Conservation (phyloP, 1,284 basidiomycete genomes). For the Rhodotorula sp. region DNA sequence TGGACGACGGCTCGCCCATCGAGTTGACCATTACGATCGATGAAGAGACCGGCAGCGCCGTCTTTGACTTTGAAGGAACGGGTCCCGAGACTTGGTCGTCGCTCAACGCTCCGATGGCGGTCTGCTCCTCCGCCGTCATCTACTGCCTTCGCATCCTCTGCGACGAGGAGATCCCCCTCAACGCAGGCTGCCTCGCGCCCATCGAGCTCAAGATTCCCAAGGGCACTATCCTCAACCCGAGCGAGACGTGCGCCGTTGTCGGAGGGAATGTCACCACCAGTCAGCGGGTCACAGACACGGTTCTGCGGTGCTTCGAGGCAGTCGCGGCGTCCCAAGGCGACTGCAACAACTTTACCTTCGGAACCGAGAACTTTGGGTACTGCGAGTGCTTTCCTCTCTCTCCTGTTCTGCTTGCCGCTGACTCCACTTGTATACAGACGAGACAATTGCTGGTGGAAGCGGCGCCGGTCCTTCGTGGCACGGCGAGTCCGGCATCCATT, state of each 20-base stretch:
- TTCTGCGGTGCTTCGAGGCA: conserved; percentile 87
- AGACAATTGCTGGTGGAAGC: conserved; percentile 91
- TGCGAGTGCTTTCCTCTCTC: conserved; percentile 50
- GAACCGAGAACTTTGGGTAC: conserved; percentile 70
- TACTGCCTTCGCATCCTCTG: conserved; percentile 94
- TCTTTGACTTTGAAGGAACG: conserved; percentile 79
- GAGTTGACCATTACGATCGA: conserved; percentile 77
- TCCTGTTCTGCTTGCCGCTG: neutral
- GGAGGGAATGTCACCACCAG: conserved; percentile 57
- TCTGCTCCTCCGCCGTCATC: conserved; percentile 88
- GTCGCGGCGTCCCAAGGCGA: conserved; percentile 92
- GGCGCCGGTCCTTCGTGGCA: conserved; percentile 89
- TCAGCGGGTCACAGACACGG: conserved; percentile 91
- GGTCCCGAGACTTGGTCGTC: conserved; percentile 54
- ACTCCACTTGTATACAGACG: neutral
- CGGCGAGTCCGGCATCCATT: conserved; percentile 55
- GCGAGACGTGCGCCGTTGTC: conserved; percentile 49
- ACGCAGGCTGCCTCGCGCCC: conserved; percentile 77
- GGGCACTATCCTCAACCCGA: conserved; percentile 76
- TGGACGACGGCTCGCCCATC: conserved; percentile 71
- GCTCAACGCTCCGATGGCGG: conserved; percentile 69
- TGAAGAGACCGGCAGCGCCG: conserved; percentile 69
- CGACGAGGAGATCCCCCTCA: conserved; percentile 85
- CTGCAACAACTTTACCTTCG: conserved; percentile 84
- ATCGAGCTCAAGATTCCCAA: conserved; percentile 63